Percentiles rank a stretch among this genome's conserved stretches.
These are phyloP conservation scores for Wallemia mellicola DNA, from an alignment of 1,284 basidiomycete genomes.

Conservation along the genomic window DNA sequence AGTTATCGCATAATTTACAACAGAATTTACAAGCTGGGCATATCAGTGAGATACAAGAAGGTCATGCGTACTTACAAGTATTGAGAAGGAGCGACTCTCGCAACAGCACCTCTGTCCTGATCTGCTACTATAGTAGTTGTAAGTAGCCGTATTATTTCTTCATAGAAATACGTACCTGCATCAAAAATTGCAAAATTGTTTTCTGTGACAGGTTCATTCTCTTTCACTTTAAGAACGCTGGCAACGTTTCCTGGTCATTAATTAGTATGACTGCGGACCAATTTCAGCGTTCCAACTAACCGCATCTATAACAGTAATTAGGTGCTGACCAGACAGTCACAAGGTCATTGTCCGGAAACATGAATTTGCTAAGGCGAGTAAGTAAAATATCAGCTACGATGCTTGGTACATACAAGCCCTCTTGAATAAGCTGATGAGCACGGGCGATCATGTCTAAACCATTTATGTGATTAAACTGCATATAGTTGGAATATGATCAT, in stretches of 20 bases:
- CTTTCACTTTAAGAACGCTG: not conserved
- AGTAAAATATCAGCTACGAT: not conserved
- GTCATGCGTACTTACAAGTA: not conserved
- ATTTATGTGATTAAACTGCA: conserved; percentile 74
- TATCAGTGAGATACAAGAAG: not conserved
- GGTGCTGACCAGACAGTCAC: conserved; percentile 97
- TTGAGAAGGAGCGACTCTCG: not conserved
- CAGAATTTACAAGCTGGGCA: not conserved
- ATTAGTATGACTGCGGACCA: not conserved
- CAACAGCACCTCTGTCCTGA: not conserved
- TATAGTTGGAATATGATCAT: not conserved
- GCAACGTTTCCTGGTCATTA: not conserved
- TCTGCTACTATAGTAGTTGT: not conserved
- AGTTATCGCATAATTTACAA: not conserved
- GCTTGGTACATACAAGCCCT: conserved; percentile 30
- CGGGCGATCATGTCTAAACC: conserved; percentile 53
- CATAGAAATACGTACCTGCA: not conserved
- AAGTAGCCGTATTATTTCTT: not conserved
- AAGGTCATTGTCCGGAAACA: conserved; percentile 62
- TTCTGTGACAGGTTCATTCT: not conserved
- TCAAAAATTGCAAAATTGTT: not conserved
- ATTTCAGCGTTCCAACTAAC: conserved; percentile 28
- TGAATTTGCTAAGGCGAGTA: conserved; percentile 32
- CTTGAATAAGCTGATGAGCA: conserved; percentile 82
- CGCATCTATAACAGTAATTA: conserved; percentile 72